Base-by-base conservation (phyloP, 306 rosid genomes). In the Cicer bijugum region DNA sequence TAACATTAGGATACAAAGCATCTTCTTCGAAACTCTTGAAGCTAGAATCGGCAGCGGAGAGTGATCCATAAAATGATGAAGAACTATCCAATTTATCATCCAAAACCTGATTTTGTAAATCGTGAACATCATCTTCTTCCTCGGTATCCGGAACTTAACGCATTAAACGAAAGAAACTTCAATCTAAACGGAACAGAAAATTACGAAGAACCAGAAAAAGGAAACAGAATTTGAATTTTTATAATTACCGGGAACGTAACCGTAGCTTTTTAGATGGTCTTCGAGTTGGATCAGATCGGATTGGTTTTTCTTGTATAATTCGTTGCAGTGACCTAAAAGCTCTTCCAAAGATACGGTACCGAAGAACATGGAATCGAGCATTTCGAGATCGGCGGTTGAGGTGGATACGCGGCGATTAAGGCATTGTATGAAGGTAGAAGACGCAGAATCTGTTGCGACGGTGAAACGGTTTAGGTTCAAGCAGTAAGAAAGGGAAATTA, bases 281-380 rank as follows among this genome's bases (percentile, higher is more conserved):
- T 93, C 82, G 56, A 93, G 86, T 40, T 84, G 71, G n/a, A 61
- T 10, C 8, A 89, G 75, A 71, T 88, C 88, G 51, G 64, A 8
- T 14, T 85, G 83, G 55, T 93, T 91, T 82, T 85, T 86, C 84
- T 93, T 91, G 80, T 78, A 85, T 23, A 93, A 75, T 80, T 93
- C 98, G 10, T 81, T 82, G 80, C 93, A 91, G 86, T 93, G 97
- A 40, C 97, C 98, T 72, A 91, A 64, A 12, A 91, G 97, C 84
- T 93, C 97, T 79, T 91, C 94, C 56, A 93, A 83, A 38, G 98
- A 91, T 4, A 93, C 96, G 28, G 97, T 93, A 53, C 82, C 92
- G 17, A 85, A 84, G 20, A 91, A 85, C 92, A 86, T 88, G 19
- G 94, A 88, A 16, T 89, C 94, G 33, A 93, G 89, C 67, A 91